These are phyloP conservation scores for Candida methanosorbosa DNA, from an alignment of 805 yeast genomes.

Conservation along the genomic window DNA sequence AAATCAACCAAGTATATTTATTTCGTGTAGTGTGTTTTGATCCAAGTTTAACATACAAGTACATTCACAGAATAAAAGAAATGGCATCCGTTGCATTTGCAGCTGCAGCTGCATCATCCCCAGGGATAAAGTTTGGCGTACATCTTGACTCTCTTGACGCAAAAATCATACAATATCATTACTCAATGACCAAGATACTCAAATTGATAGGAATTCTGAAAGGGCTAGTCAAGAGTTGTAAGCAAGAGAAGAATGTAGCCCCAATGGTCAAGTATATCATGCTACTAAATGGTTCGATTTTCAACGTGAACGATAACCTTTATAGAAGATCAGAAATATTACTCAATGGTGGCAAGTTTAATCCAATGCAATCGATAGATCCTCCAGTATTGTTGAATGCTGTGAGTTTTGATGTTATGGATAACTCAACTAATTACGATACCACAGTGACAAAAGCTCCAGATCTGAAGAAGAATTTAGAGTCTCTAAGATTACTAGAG, in stretches of 20 bases:
- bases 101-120: conserved; percentile 26
- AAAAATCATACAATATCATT: conserved; percentile 49
- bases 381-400: conserved; percentile 29
- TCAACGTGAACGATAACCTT: conserved; percentile 30
- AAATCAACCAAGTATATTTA: too few relatives aligned
- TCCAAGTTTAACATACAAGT: too few relatives aligned
- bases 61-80: too few relatives aligned
- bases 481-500: conserved; percentile 18
- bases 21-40: too few relatives aligned
- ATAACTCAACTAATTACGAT: conserved; percentile 23
- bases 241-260: conserved; percentile 13
- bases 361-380: conserved; percentile 29
- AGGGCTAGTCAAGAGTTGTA: conserved; percentile 10
- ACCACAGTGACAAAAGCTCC: conserved; percentile 23
- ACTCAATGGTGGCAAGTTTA: conserved; percentile 31
- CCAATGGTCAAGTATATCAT: conserved; percentile 28
- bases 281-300: conserved; percentile 29
- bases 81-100: conserved; percentile 19
- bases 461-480: conserved; percentile 16
- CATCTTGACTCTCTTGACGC: conserved; percentile 43
- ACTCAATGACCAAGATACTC: conserved; percentile 39
- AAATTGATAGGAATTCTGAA: conserved; percentile 26
- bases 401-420: conserved; percentile 24
- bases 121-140: conserved; percentile 22
- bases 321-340: conserved; percentile 30